These are phyloP conservation scores for Neurospora intermedia DNA, from an alignment of 495 filamentous ascomycete genomes.

Conservation along the genomic window DNA sequence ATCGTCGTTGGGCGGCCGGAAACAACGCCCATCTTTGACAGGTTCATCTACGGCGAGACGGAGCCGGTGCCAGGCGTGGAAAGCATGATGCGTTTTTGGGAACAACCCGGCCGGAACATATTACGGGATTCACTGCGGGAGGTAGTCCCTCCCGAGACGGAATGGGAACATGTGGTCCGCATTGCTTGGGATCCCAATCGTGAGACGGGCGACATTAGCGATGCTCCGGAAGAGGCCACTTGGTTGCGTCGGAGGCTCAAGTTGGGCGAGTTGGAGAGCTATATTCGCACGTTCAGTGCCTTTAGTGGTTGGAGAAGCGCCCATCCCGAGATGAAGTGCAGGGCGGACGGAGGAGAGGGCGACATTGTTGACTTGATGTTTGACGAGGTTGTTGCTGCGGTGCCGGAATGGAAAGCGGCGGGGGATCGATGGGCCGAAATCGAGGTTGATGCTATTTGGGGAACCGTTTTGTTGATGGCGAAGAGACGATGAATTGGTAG, in stretches of 20 bases:
- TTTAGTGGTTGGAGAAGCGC: conserved; percentile 44
- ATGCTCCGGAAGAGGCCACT: conserved; percentile 33
- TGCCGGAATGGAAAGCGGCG: conserved; percentile 37
- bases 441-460: conserved; percentile 44
- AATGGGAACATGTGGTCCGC: conserved; percentile 42
- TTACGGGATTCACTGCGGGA: conserved; percentile 36
- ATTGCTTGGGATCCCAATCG: conserved; percentile 46
- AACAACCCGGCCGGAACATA: conserved; percentile 46
- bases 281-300: conserved; percentile 45
- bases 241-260: conserved; percentile 43
- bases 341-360: conserved; percentile 36
- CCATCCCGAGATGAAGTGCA: conserved; percentile 32
- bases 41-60: conserved; percentile 34
- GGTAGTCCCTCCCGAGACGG: conserved; percentile 35
- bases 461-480: conserved; percentile 43
- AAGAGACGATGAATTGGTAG: conserved; percentile 24
- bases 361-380: conserved; percentile 48
- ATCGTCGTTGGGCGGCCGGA: conserved; percentile 37
- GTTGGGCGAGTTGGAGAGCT: conserved; percentile 45
- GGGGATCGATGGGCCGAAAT: conserved; percentile 38
- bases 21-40: conserved; percentile 37
- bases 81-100: conserved; percentile 48
- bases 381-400: conserved; percentile 36
- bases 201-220: conserved; percentile 12
- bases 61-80: conserved; percentile 32